phyloP scores from a whole-genome alignment of 225 moss, liverwort and hornwort genomes.

The Pleurozium schreberi region DNA sequence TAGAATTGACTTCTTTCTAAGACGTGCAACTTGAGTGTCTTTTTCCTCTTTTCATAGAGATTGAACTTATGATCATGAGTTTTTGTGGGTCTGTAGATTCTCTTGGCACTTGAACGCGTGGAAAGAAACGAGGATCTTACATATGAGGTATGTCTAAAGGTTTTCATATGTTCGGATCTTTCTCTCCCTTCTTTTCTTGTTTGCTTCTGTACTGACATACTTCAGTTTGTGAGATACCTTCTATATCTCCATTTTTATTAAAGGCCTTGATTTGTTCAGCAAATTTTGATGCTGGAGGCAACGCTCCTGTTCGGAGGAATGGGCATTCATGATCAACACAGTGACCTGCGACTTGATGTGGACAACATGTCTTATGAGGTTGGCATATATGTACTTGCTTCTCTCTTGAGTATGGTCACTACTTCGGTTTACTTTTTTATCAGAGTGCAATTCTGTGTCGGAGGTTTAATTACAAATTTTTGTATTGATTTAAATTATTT shows the following conservation, averaged over 20 bases:
- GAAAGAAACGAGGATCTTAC: constrained; percentile 80
- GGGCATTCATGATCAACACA: constrained; percentile 88
- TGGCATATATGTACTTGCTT: not conserved
- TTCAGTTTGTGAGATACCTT: not conserved
- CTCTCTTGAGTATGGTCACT: not conserved
- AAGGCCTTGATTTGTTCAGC: constrained; percentile 25
- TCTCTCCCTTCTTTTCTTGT: not conserved
- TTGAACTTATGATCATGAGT: not conserved
- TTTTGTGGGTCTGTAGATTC: constrained; percentile 35
- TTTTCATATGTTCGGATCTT: not conserved
- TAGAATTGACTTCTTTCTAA: not conserved
- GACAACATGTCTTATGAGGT: constrained; percentile 94
- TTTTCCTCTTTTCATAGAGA: not conserved
- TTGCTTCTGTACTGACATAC: not conserved
- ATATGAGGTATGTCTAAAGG: constrained; percentile 40
- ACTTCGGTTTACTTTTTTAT: not conserved
- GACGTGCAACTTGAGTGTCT: not conserved
- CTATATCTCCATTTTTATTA: not conserved
- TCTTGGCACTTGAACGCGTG: constrained; percentile 71
- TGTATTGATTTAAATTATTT: not conserved
- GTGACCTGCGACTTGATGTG: constrained; percentile 81
- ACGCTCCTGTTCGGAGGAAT: constrained; percentile 80
- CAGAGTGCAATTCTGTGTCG: not conserved
- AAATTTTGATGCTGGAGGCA: constrained; percentile 85
- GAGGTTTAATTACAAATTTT: not conserved